Conservation (phyloP, 78 protist species). For the Cavenderia fasciculata region DNA sequence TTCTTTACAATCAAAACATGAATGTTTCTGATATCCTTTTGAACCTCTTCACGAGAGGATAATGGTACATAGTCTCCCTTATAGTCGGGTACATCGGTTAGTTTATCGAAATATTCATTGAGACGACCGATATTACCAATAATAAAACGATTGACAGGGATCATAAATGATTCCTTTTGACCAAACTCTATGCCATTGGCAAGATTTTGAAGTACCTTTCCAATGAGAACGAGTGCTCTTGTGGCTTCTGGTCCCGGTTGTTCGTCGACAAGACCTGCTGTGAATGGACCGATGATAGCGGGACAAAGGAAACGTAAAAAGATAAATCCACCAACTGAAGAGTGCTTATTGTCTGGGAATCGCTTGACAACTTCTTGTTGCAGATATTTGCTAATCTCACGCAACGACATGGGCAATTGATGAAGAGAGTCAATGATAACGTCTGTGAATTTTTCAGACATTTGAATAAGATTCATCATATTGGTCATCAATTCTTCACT, state of each 20-base stretch:
- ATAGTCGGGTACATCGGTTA: conserved; percentile 30
- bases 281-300: conserved; percentile 84
- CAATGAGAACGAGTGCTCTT: conserved; percentile 80
- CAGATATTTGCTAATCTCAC: conserved; percentile 43
- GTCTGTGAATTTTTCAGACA: conserved; percentile 47
- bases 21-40: conserved; percentile 53
- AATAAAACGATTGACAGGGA: conserved; percentile 48
- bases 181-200: conserved; percentile 88
- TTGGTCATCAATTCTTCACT: conserved; percentile 53
- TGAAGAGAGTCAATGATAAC: conserved; percentile 34
- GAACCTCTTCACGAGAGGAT: conserved; percentile 22
- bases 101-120: conserved; percentile 28
- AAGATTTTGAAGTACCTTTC: conserved; percentile 87
- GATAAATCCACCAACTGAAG: conserved; percentile 80
- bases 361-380: conserved; percentile 55
- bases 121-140: conserved; percentile 43
- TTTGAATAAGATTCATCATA: conserved; percentile 46
- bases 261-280: conserved; percentile 78
- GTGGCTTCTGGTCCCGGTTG: conserved; percentile 34
- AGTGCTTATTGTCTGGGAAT: conserved; percentile 70
- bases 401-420: conserved; percentile 21
- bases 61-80: not conserved
- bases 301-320: conserved; percentile 90
- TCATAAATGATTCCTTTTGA: conserved; percentile 69
- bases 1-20: conserved; percentile 48